Evolutionary conservation across 2,329 filamentous ascomycete genomes (phyloP), one percentile per base, ranked within the genome.

Genomic region (Sporothrix brasiliensis): DNA sequence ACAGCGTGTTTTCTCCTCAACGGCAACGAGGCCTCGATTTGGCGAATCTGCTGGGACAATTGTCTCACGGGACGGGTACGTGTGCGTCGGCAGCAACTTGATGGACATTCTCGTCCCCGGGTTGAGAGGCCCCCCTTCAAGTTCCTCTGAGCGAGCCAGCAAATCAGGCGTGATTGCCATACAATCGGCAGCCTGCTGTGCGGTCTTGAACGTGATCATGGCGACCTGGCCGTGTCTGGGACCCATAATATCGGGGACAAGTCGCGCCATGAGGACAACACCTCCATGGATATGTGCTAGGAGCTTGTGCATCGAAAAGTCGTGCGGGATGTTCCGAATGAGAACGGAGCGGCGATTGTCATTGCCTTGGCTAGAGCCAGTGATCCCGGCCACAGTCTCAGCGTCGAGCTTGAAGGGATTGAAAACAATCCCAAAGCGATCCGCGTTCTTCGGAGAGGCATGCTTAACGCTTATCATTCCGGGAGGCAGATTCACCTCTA

Each of bases 221-320:
- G 73, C 73, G 1, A 66, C 69, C 24, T 71, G 72, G 3, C 68
- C 69, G 1, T 34, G 6, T 4, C 71, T 67, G 1, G 67, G 21
- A 13, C 30, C 56, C 2, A 30, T 9, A 2, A 53, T 65, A 41
- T 71, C 69, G 0, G 66, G 60, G 10, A 69, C 50, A 19, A 75
- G 34, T 21, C 50, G 60, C 1, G 60, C 73, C 2, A 54, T 49
- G 16, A 72, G 67, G 4, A 74, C 41, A 5, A 39, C 34, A 3
- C 73, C 74, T n/a, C 73, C 74, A 7, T 56, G 65, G 11, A 75
- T 63, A n/a, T 70, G 53, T 0, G 67, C 58, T 0, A 75, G 69
- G 2, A 74, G n/a, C n/a, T 71, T 53, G 14, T 73, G 72, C 11
- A 73, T 19, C 0, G 54, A 70, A 11, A 71, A 70, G 9, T 71